Base-by-base conservation (phyloP, 768 basidiomycete species). In the Hydnum rufescens region DNA sequence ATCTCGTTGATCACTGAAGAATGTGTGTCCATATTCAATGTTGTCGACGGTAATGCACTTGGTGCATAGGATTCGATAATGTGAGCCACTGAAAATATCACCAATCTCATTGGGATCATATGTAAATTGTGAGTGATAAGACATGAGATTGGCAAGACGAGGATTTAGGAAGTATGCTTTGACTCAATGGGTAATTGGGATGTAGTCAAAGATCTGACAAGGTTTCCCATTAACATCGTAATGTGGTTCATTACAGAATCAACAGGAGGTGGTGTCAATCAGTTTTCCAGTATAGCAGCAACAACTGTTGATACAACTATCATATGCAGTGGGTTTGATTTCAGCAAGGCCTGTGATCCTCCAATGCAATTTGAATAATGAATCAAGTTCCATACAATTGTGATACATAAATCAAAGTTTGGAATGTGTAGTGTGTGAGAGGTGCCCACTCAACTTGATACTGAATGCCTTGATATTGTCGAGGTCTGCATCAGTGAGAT, bases 231-330 rank as follows among this genome's bases (percentile, higher is more conserved):
- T 39, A 5, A 53, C 1, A 43, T 59, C 36, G 42, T 50, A 63
- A 1, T 65, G 61, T 18, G 65, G 28, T 42, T 60, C 58, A 0
- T 62, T 43, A 59, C 71, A 73, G 56, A 60, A 60, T 1, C 65
- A 66, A 52, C 72, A 74, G 4, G 30, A 18, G 0, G 57, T 52
- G 5, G 61, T 51, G 3, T 63, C 57, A 4, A 53, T 57, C 31
- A 65, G 60, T 0, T 61, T 57, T 1, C 69, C 70, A 13, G 62
- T 57, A 55, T 60, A 73, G 53, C 63, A 65, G 49, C 58, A 58
- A 55, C 73, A 74, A 0, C 67, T 69, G 49, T 68, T 67, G 23
- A 59, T 48, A 58, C 73, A 74, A 57, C 70, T 72, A 57, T 72
- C 58, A 57, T 62, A 69, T 62, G 32, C 46, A 1, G 59, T 53